Percentiles rank a stretch among this genome's conserved stretches.
Evolutionary conservation across 768 basidiomycete species (phyloP).

Genomic region (Pleurotus platypus): DNA sequence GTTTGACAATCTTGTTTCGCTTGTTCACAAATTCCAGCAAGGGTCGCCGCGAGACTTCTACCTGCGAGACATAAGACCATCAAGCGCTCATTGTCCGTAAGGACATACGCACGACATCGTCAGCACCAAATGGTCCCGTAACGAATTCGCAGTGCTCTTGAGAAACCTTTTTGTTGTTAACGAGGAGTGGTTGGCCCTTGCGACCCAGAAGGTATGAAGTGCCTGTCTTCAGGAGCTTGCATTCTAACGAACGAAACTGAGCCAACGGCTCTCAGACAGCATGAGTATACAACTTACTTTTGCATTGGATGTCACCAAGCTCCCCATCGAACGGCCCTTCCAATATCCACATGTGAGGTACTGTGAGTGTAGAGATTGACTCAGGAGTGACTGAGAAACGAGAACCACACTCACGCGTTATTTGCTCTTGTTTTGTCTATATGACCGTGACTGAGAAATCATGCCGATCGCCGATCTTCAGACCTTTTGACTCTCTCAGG

Average conservation of each 20-base stretch:
- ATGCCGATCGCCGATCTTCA: too few species aligned
- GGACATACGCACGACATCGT: constrained; percentile 51
- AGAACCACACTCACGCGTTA: background rate
- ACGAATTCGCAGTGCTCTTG: constrained; percentile 54
- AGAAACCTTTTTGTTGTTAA: constrained; percentile 66
- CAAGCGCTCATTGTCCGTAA: background rate
- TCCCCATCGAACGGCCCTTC: constrained; percentile 52
- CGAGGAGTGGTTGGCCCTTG: constrained; percentile 44
- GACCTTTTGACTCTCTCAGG: too few species aligned
- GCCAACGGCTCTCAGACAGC: background rate
- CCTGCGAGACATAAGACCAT: constrained; percentile 27
- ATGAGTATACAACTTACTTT: constrained; percentile 30
- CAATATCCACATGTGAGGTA: constrained; percentile 47
- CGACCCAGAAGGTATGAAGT: constrained; percentile 54
- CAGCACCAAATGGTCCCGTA: constrained; percentile 47
- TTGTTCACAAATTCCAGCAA: constrained; percentile 43
- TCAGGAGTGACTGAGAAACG: background rate
- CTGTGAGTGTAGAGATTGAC: background rate
- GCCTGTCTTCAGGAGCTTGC: constrained; percentile 62
- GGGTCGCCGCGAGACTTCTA: constrained; percentile 45
- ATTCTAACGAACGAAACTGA: constrained; percentile 17
- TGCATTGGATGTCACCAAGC: constrained; percentile 27
- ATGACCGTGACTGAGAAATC: too few species aligned
- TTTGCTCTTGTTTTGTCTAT: background rate
- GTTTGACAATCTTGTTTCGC: constrained; percentile 41